A percentile compares a stretch with the other conserved stretches of the same genome.
These are phyloP conservation scores for Backusella morwellensis DNA, from an alignment of 192 early-diverging fungal species.

Conservation along the genomic window DNA sequence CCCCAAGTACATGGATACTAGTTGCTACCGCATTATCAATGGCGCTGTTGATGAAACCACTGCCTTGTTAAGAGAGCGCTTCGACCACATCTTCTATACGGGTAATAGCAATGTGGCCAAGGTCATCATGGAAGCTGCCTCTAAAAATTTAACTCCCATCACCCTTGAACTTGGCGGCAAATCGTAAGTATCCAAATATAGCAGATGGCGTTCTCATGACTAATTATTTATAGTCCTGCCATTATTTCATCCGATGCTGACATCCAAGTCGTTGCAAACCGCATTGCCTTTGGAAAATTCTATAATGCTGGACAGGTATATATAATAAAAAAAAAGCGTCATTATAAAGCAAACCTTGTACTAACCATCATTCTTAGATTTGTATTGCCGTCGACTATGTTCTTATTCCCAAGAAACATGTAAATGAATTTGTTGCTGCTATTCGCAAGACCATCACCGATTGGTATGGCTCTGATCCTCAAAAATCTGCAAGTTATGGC, in stretches of 20 bases:
- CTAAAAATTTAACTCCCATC: constrained; percentile 82
- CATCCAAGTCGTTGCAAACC: constrained; percentile 61
- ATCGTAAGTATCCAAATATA: constrained; percentile 33
- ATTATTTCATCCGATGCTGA: constrained; percentile 68
- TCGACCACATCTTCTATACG: constrained; percentile 94
- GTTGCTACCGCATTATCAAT: constrained; percentile 70
- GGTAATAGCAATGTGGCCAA: constrained; percentile 79
- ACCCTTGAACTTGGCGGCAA: constrained; percentile 96
- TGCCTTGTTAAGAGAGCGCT: constrained; percentile 66
- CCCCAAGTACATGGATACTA: constrained; percentile 72
- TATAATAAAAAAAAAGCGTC: not conserved
- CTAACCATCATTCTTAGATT: constrained; percentile 41
- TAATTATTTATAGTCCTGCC: constrained; percentile 41
- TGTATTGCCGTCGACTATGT: constrained; percentile 82
- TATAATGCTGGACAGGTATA: constrained; percentile 83
- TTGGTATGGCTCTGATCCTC: constrained; percentile 42
- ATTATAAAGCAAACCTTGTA: not conserved
- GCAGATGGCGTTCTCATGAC: not conserved
- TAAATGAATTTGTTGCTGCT: constrained; percentile 47
- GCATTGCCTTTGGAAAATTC: constrained; percentile 79
- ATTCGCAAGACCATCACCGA: constrained; percentile 38
- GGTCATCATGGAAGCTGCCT: constrained; percentile 79
- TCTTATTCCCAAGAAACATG: constrained; percentile 46
- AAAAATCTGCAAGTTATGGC: constrained; percentile 44
- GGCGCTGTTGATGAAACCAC: constrained; percentile 78